Conservation (phyloP, 108 stramenopile species). For the Mayamaea pseudoterrestris region DNA sequence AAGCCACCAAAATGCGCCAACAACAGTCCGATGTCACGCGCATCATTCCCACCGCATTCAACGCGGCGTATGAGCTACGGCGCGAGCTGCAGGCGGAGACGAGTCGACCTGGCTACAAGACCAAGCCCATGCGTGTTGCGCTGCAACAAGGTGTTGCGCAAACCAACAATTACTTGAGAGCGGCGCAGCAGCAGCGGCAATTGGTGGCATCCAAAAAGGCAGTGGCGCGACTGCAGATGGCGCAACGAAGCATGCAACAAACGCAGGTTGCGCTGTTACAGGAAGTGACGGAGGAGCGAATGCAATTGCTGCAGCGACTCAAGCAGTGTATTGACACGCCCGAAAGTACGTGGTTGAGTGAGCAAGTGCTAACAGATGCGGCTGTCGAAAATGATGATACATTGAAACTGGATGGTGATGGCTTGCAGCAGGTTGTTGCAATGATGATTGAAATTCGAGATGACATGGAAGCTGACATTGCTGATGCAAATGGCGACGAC, state of each 20-base stretch:
- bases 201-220: constrained; percentile 2
- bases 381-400: constrained; percentile 6
- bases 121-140: constrained; percentile 36
- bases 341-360: constrained; percentile 41
- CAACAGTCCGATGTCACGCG: constrained; percentile 32
- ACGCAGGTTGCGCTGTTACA: background rate
- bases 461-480: constrained; percentile 15
- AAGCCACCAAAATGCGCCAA: constrained; percentile 43
- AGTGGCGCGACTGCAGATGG: background rate
- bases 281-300: constrained; percentile 1
- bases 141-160: constrained; percentile 33
- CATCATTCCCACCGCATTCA: constrained; percentile 35
- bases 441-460: constrained; percentile 38
- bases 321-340: constrained; percentile 37
- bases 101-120: constrained; percentile 64
- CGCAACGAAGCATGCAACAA: background rate
- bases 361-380: constrained; percentile 11
- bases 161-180: constrained; percentile 8
- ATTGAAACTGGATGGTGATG: constrained; percentile 19
- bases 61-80: constrained; percentile 59
- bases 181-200: background rate
- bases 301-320: constrained; percentile 18
- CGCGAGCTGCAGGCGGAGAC: constrained; percentile 51
- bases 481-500: background rate
- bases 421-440: constrained; percentile 31